These are phyloP conservation scores for Geosiphon pyriformis DNA, from an alignment of 192 early-diverging fungal species.

Conservation along the genomic window DNA sequence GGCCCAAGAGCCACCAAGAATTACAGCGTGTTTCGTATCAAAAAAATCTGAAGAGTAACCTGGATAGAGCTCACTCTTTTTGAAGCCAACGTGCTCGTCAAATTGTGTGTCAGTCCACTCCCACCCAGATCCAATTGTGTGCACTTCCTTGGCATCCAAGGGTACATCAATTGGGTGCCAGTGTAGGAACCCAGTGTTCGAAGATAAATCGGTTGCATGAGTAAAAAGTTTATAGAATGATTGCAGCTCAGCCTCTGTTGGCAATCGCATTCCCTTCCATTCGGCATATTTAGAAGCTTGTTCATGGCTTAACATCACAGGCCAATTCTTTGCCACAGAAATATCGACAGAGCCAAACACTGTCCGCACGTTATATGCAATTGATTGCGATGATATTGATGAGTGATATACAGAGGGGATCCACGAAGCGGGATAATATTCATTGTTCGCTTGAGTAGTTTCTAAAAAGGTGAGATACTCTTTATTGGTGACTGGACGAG, in stretches of 20 bases:
- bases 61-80: conserved; percentile 65
- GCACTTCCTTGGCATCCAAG: conserved; percentile 18
- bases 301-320: conserved; percentile 59
- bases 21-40: conserved; percentile 76
- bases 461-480: conserved; percentile 66
- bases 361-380: conserved; percentile 34
- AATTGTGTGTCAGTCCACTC: conserved; percentile 76
- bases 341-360: conserved; percentile 63
- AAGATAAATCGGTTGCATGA: conserved; percentile 24
- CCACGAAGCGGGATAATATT: conserved; percentile 59
- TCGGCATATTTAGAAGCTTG: conserved; percentile 70
- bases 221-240: conserved; percentile 4
- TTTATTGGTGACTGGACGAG: conserved; percentile 72
- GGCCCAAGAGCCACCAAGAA: conserved; percentile 83
- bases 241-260: conserved; percentile 73
- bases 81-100: conserved; percentile 55
- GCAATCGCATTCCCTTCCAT: conserved; percentile 54
- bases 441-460: conserved; percentile 13
- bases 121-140: conserved; percentile 50
- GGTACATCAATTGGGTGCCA: conserved; percentile 60
- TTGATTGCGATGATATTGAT: neutral
- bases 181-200: conserved; percentile 62
- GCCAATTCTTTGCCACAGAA: conserved; percentile 52
- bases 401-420: conserved; percentile 14
- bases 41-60: conserved; percentile 92